Evolutionary conservation across 805 yeast species (phyloP), one percentile per base, ranked within the genome.

Genomic region (Monosporozyma aquatica): DNA sequence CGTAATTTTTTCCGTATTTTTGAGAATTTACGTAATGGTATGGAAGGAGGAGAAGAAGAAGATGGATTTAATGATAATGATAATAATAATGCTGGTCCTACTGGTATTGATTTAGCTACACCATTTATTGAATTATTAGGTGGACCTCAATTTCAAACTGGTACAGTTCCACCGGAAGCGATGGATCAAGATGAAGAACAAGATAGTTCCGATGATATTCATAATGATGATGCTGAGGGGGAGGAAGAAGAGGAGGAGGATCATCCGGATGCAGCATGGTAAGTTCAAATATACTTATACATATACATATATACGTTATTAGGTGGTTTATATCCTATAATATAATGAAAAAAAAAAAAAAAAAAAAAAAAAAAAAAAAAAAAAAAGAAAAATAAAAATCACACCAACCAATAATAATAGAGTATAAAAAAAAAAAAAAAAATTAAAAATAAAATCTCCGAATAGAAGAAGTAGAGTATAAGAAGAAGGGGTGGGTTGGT

Each of bases 1-100:
- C 51, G 50, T n/a, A 34, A 54, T 23, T 53, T 55, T 15, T 51
- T 58, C 40, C 54, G 51, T 41, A 51, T 55, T 10, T 54, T 58
- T 14, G 54, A 54, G 17, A 54, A 51, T 38, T 44, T 57, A 18
- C 50, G 58, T 37, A 53, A 46, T 32, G 48, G 46, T n/a, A 41
- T 50, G 25, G 53, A 46, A n/a, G n/a, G n/a, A n/a, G n/a, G n/a
- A n/a, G n/a, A n/a, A n/a, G n/a, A n/a, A n/a, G n/a, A n/a, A n/a
- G n/a, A n/a, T n/a, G n/a, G n/a, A n/a, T n/a, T n/a, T n/a, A n/a
- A n/a, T n/a, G n/a, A n/a, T n/a, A n/a, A n/a, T 28, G 32, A 45
- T 10, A 52, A 51, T 4, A 48, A 34, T 43, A 22, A 50, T 36
- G 53, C 43, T 8, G 21, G 21, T 13, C 13, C 3, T 13, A 55